phyloP scores from a whole-genome alignment of 345 rosid species.

The Boechera stricta region DNA sequence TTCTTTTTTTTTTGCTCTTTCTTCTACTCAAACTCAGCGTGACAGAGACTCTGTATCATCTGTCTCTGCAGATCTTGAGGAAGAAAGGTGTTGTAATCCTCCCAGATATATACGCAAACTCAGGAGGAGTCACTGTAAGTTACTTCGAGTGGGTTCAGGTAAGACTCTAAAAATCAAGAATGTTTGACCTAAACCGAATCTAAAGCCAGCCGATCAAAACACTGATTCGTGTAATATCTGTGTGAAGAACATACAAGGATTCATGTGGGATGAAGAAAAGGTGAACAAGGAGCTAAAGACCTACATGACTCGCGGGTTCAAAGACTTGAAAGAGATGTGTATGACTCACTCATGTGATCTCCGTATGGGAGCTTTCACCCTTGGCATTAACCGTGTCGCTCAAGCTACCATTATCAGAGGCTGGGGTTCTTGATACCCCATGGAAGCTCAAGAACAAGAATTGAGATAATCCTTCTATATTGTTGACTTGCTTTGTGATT shows the following conservation, averaged over 20 bases:
- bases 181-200: not conserved
- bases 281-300: conserved; percentile 78
- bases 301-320: conserved; percentile 86
- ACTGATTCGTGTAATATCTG: not conserved
- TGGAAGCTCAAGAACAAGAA: not conserved
- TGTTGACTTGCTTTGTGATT: conserved; percentile 21
- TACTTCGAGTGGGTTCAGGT: conserved; percentile 99
- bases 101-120: conserved; percentile 94
- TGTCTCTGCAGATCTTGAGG: conserved; percentile 59
- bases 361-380: conserved; percentile 98
- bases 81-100: conserved; percentile 93
- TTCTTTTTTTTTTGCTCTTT: not conserved
- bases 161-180: conserved; percentile 22
- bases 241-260: conserved; percentile 92
- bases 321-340: conserved; percentile 86
- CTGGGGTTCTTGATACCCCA: conserved; percentile 71
- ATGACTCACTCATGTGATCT: conserved; percentile 80
- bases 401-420: conserved; percentile 88
- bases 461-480: not conserved
- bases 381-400: conserved; percentile 95
- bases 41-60: not conserved
- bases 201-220: not conserved
- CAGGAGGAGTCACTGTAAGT: conserved; percentile 97
- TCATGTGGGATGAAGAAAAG: conserved; percentile 96
- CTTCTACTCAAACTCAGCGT: not conserved